Evolutionary conservation across 257 asterid species (phyloP), one percentile per base, ranked within the genome.

Genomic region (Solanum ossicruentum): DNA sequence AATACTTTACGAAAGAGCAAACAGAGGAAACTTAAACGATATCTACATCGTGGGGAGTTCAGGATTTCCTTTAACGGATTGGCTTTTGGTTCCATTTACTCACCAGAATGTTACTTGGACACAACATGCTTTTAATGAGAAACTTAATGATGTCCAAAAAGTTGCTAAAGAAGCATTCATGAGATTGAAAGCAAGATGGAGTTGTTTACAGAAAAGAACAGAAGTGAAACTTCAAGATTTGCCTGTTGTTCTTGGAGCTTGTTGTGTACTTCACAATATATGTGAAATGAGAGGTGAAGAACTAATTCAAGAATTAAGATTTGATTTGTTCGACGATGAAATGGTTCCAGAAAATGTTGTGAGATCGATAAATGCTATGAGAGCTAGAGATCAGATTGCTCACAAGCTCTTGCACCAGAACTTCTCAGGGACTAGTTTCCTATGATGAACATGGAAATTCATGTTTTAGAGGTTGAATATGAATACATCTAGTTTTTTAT

Each of bases 171-270:
- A 90, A 83, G 87, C 99, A 54, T 92, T 95, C 32, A 86, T 88
- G 99, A 83, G 94, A 85, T 69, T 94, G 89, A 95, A 95, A 85
- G 94, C 88, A 1, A 83, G 99, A 84, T 95, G 99, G 99, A 87
- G 89, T 26, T 95, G 99, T 86, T 84, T 95, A 86, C 92, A 85
- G 86, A 95, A 91, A 91, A 89, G 99, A 47, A 94, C 98, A 0
- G 99, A 96, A 87, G 93, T 94, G 88, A 96, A 96, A 79, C 94
- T 93, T 18, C 94, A 90, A 80, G 98, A 96, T 78, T 78, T 96
- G 91, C 99, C 98, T 4, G 89, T 92, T 39, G 93, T 96, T 2
- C 92, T 96, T 10, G 97, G 94, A 3, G 99, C 99, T 2, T 94
- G 98, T 65, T 96, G 98, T 81, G 97, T 93, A 6, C 70, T 96